These are phyloP conservation scores for Asterionellopsis glacialis DNA, from an alignment of 108 stramenopile species.

Conservation along the genomic window DNA sequence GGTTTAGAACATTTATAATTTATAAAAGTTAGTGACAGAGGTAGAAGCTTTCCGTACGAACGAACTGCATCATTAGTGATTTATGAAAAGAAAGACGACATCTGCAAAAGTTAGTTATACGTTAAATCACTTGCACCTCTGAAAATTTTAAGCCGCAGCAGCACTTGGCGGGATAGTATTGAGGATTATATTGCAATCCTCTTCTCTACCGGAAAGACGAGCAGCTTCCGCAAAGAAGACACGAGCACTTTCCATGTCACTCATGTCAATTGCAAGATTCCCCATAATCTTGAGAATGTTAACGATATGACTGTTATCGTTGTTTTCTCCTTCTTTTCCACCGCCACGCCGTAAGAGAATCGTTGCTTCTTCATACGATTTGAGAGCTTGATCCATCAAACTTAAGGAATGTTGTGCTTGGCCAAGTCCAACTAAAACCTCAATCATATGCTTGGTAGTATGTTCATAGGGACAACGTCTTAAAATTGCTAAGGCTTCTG, in stretches of 20 bases:
- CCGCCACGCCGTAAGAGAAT: neutral
- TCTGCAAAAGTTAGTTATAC: neutral
- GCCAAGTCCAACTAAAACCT: slow-evolving; percentile 4
- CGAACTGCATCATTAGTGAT: no score
- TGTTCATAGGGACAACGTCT: neutral
- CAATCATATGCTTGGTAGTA: neutral
- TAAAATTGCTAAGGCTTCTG: slow-evolving; percentile 4
- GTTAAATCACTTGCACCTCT: neutral
- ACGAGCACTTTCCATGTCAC: neutral
- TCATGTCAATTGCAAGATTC: slow-evolving; percentile 1
- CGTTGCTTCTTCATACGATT: slow-evolving; percentile 7
- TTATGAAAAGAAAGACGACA: no score
- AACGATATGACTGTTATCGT: neutral
- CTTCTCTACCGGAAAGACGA: neutral
- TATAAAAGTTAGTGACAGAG: no score
- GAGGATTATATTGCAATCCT: neutral
- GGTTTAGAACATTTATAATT: no score
- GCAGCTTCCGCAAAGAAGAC: slow-evolving; percentile 1
- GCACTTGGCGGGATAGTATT: neutral
- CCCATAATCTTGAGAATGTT: slow-evolving; percentile 7
- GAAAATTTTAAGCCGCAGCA: slow-evolving; percentile 5
- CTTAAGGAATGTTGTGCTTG: slow-evolving; percentile 1
- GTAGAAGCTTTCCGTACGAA: no score
- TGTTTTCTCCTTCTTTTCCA: neutral
- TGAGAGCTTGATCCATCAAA: neutral